Evolutionary conservation across 768 basidiomycete genomes (phyloP), one percentile per base, ranked within the genome.

Genomic region (Rickenella mellea): DNA sequence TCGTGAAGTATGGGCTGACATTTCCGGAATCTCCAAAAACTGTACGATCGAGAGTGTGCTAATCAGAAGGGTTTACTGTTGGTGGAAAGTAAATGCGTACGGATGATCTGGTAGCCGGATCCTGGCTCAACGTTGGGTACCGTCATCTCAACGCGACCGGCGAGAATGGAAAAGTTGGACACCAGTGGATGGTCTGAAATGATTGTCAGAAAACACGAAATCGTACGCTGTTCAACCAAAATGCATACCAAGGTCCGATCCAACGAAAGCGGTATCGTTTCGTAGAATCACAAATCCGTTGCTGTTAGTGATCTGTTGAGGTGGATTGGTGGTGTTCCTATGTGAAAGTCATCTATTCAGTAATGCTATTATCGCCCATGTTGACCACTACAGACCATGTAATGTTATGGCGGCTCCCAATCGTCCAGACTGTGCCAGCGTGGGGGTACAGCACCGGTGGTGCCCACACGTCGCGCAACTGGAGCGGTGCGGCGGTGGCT

Each of bases 11-110:
- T 1, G 47, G 43, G 51, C 59, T 59, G 35, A 28, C 35, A 35
- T 62, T 48, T n/a, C 56, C 63, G 29, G 62, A 61, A 32, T 62
- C 58, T 20, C 58, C 61, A 27, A 62, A 51, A 17, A 64, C 63
- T 67, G 41, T 4, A 3, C 19, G 32, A 21, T n/a, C 7, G 7
- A 36, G 24, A 10, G 33, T 36, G 19, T 8, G 35, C 15, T 6
- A 27, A 5, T 22, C 24, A 37, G 21, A 17, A 43, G 24, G n/a
- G 31, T 26, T 43, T 29, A 38, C 17, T n/a, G 35, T 17, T 20
- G 15, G 15, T 10, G 10, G 24, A 17, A 10, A 17, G 4, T 6
- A 2, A n/a, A 8, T 36, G 24, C 33, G 19, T 22, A 36, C 33
- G 24, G 33, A 36, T 22, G 19, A 36, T 36, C 33, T 36, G 33